Conservation (phyloP, 805 yeast species). For the Saturnispora serradocipensis region DNA sequence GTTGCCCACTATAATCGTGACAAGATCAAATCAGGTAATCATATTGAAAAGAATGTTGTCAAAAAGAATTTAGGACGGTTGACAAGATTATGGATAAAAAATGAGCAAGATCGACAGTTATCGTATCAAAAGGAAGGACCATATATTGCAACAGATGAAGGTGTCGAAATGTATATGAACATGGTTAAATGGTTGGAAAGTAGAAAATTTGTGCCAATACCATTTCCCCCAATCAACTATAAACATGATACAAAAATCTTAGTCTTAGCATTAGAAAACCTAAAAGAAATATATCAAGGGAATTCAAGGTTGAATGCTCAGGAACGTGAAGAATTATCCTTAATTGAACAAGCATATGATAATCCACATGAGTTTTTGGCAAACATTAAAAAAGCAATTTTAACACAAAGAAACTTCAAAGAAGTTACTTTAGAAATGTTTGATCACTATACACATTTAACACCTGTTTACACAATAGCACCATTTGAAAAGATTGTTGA, state of each 20-base stretch:
- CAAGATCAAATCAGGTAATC: slow-evolving; percentile 77
- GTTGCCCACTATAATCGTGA: slow-evolving; percentile 91
- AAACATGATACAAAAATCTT: slow-evolving; percentile 89
- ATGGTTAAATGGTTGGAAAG: slow-evolving; percentile 89
- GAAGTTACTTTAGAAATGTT: slow-evolving; percentile 82
- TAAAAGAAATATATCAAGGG: slow-evolving; percentile 72
- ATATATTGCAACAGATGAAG: slow-evolving; percentile 75
- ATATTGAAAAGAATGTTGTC: slow-evolving; percentile 90
- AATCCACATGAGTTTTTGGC: slow-evolving; percentile 90
- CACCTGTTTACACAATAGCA: slow-evolving; percentile 82
- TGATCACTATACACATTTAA: slow-evolving; percentile 77
- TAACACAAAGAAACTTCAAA: slow-evolving; percentile 87
- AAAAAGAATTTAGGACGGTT: slow-evolving; percentile 88
- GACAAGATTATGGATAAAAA: slow-evolving; percentile 85
- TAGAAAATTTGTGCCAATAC: slow-evolving; percentile 75
- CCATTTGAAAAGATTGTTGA: slow-evolving; percentile 94
- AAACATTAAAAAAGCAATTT: slow-evolving; percentile 68
- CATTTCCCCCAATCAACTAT: slow-evolving; percentile 87
- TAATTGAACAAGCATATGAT: slow-evolving; percentile 94
- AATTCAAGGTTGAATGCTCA: slow-evolving; percentile 72
- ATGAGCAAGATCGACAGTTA: slow-evolving; percentile 84
- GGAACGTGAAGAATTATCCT: slow-evolving; percentile 86
- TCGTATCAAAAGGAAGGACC: slow-evolving; percentile 81
- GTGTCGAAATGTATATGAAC: slow-evolving; percentile 74
- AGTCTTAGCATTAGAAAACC: slow-evolving; percentile 78